Evolutionary conservation across 108 stramenopile genomes (phyloP).

Genomic region (Cyclotella atomus): DNA sequence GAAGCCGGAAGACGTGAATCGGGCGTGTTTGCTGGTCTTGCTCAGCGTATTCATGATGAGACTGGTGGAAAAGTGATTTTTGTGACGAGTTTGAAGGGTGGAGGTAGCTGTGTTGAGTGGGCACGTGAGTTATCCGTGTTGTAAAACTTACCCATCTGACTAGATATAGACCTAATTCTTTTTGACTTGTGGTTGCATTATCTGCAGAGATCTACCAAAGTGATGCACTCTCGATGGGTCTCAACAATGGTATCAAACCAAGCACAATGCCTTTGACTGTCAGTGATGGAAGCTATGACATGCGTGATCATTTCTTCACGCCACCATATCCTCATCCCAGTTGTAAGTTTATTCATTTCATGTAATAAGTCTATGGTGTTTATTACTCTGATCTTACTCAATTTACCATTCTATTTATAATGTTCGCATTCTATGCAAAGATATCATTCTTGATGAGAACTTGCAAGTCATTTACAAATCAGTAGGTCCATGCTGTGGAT

Average conservation of each 20-base stretch:
- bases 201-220: constrained; percentile 38
- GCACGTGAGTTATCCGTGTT: constrained; percentile 18
- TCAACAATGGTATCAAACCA: constrained; percentile 23
- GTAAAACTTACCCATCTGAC: no score
- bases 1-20: constrained; percentile 57
- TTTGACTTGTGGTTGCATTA: no score
- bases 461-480: constrained; percentile 45
- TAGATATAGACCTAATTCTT: no score
- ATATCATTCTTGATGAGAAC: constrained; percentile 47
- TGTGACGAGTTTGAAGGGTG: constrained; percentile 51
- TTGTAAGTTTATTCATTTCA: constrained; percentile 43
- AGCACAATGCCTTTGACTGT: constrained; percentile 49
- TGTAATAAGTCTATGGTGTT: no score
- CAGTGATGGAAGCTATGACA: constrained; percentile 20
- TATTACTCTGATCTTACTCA: no score
- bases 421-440: neutral
- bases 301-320: constrained; percentile 55
- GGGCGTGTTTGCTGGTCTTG: constrained; percentile 52
- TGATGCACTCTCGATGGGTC: constrained; percentile 42
- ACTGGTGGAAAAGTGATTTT: constrained; percentile 36
- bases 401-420: no score
- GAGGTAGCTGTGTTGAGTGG: constrained; percentile 50
- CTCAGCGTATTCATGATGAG: constrained; percentile 43
- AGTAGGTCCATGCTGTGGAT: constrained; percentile 64
- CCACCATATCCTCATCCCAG: constrained; percentile 53